Evolutionary conservation across 345 rosid genomes (phyloP), one percentile per base, ranked within the genome.

Genomic region (Isatis tinctoria): DNA sequence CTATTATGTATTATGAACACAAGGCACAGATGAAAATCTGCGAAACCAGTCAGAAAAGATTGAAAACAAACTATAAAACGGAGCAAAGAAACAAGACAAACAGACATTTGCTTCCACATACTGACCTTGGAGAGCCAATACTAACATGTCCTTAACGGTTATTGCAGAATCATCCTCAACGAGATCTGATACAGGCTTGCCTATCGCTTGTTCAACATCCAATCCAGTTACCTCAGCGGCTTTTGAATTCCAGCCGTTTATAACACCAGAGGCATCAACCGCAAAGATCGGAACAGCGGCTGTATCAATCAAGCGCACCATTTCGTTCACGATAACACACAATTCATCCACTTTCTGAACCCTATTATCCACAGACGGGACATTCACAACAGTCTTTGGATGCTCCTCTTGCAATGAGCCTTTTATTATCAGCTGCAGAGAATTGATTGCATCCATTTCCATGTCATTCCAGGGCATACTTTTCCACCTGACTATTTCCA

Each of bases 361-460:
- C 70, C 85, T 80, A 20, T 80, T 80, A 69, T 85, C 87, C 74
- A 75, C 68, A 36, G 77, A 47, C 22, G 87, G 86, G 24, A 82
- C 82, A 70, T 80, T 69, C 73, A 80, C 85, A 72, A 78, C 77
- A 64, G 75, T 60, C 76, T 85, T 88, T 30, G 90, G 78, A 48
- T 83, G 69, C 67, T 86, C 85, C 65, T 85, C 85, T 56, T 83
- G 85, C 83, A 90, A 75, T 54, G 97, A 79, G 41, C 87, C 92
- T 77, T 81, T 83, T 65, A 90, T 78, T 82, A 92, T 92, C 76
- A 92, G 85, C 83, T 87, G 96, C 77, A 92, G 71, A 70, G 97
- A 92, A 77, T 90, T 92, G 79, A 88, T 83, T 10, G 97, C 89
- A 75, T 92, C 96, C 92, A 92, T 87, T 73, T 92, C 97, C 70